Conservation (phyloP, 129 eudicot species). For the Pittosporum tobira region DNA sequence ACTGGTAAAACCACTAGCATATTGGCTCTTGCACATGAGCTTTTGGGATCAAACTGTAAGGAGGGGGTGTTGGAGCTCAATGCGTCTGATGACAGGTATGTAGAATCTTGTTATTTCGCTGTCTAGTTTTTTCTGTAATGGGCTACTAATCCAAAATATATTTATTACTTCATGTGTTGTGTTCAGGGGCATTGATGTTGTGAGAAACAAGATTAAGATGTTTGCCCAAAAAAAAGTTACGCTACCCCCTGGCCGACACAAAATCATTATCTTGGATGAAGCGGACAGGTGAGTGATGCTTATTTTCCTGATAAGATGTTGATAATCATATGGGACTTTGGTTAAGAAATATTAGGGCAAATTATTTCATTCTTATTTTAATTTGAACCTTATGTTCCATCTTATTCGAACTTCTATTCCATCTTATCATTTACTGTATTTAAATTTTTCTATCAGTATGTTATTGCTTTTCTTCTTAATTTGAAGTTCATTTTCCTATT, state of each 20-base stretch:
- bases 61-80: constrained; percentile 95
- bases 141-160: neutral
- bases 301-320: neutral
- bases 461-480: neutral
- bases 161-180: neutral
- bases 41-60: constrained; percentile 76
- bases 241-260: constrained; percentile 87
- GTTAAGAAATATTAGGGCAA: neutral
- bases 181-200: constrained; percentile 87
- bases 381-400: neutral
- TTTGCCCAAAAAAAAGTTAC: constrained; percentile 97
- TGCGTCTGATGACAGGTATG: constrained; percentile 94
- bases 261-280: constrained; percentile 71
- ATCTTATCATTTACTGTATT: neutral
- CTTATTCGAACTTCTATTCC: neutral
- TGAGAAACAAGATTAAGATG: constrained; percentile 98
- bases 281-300: constrained; percentile 73
- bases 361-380: neutral
- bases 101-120: neutral
- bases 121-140: neutral
- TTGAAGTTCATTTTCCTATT: neutral
- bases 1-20: constrained; percentile 96
- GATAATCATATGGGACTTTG: neutral
- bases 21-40: constrained; percentile 93
- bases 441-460: neutral